These are phyloP conservation scores for Flaveria robusta DNA, from an alignment of 129 eudicot species.

Conservation along the genomic window DNA sequence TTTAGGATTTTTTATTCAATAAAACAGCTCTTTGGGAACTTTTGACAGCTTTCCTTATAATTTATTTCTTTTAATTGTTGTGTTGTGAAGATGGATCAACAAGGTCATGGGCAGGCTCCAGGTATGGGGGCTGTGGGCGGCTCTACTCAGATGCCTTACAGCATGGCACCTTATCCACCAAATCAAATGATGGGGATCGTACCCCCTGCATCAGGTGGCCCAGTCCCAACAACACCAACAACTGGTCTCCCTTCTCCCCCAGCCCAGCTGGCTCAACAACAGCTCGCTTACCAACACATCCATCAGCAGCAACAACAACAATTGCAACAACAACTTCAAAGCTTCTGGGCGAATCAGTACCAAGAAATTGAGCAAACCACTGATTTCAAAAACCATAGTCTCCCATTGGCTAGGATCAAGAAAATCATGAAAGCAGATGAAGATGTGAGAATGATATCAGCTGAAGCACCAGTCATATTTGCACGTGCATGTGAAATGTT, in stretches of 20 bases:
- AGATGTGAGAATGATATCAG: slow-evolving; percentile 93
- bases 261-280: slow-evolving; percentile 85
- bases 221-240: slow-evolving; percentile 62
- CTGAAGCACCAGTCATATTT: slow-evolving; percentile 92
- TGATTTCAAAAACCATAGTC: slow-evolving; percentile 89
- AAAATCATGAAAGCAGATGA: slow-evolving; percentile 97
- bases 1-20: not conserved
- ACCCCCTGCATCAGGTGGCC: slow-evolving; percentile 62
- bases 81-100: slow-evolving; percentile 69
- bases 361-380: slow-evolving; percentile 87
- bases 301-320: slow-evolving; percentile 94
- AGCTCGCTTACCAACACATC: slow-evolving; percentile 88
- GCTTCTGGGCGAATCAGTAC: slow-evolving; percentile 76
- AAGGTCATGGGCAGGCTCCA: slow-evolving; percentile 77
- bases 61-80: not conserved
- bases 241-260: slow-evolving; percentile 63
- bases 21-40: not conserved
- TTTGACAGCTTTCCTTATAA: not conserved
- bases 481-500: slow-evolving; percentile 98
- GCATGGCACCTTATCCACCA: slow-evolving; percentile 62
- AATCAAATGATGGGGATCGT: slow-evolving; percentile 72
- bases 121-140: slow-evolving; percentile 50
- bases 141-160: slow-evolving; percentile 69
- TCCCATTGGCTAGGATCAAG: slow-evolving; percentile 88
- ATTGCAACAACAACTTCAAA: slow-evolving; percentile 77